Evolutionary conservation across 2,329 filamentous ascomycete genomes (phyloP).

Genomic region (Pestalotiopsis sp.): DNA sequence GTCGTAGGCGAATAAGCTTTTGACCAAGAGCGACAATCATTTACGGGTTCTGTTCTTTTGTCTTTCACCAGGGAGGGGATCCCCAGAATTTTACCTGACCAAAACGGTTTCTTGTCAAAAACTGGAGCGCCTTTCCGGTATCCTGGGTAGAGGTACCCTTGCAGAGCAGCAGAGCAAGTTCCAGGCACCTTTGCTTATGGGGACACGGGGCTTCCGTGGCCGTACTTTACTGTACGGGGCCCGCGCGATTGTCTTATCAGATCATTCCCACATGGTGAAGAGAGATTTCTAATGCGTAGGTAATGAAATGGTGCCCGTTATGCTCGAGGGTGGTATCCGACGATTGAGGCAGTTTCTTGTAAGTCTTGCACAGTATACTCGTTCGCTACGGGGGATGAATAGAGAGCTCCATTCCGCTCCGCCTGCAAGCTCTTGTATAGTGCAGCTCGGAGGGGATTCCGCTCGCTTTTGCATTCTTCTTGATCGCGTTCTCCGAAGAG

Average conservation of each 20-base stretch:
- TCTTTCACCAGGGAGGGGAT: not conserved
- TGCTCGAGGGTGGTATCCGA: too few relatives aligned
- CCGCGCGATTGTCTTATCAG: not conserved
- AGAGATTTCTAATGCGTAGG: too few relatives aligned
- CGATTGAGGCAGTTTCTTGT: not conserved
- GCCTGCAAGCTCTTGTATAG: not conserved
- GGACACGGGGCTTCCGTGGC: not conserved
- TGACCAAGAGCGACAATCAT: slow-evolving; percentile 4
- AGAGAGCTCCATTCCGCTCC: not conserved
- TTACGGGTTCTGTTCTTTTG: not conserved
- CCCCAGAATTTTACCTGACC: not conserved
- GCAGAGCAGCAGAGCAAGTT: not conserved
- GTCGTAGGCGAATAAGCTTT: not conserved
- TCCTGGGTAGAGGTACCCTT: not conserved
- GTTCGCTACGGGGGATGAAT: not conserved
- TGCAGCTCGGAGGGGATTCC: not conserved
- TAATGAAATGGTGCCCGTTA: too few relatives aligned
- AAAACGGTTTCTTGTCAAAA: not conserved
- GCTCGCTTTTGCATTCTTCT: not conserved
- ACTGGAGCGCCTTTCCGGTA: not conserved
- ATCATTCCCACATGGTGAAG: not conserved
- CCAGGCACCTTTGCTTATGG: not conserved
- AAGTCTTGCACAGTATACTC: not conserved
- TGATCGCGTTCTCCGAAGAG: not conserved
- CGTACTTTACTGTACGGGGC: not conserved